Conservation (phyloP, 176 grass and related monocot genomes). For the Oryza meridionalis region DNA sequence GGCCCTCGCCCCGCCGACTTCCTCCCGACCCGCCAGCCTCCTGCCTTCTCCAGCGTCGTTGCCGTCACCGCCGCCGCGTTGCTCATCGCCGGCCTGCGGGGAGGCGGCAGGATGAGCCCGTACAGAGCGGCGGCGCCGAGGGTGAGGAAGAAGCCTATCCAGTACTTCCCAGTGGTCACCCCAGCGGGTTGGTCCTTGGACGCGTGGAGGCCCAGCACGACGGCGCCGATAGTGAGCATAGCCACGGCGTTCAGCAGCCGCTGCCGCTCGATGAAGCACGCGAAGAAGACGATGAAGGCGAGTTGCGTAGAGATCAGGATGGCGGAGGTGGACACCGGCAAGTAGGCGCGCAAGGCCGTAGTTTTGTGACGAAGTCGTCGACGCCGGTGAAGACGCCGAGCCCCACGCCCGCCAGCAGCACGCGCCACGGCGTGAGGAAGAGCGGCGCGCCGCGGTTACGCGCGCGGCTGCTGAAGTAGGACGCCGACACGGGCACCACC, state of each 20-base stretch:
- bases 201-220: conserved; percentile 54
- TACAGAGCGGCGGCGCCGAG: conserved; percentile 64
- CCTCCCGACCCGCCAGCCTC: no score
- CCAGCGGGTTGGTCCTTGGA: conserved; percentile 43
- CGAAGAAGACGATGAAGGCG: conserved; percentile 73
- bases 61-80: no score
- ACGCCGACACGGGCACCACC: conserved; percentile 37
- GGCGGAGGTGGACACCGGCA: conserved; percentile 70
- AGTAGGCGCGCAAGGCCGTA: conserved; percentile 59
- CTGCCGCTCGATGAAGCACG: conserved; percentile 67
- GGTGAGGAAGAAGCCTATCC: conserved; percentile 56
- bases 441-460: background rate
- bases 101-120: conserved; percentile 64
- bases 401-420: conserved; percentile 44
- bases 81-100: no score
- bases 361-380: conserved; percentile 57
- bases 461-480: conserved; percentile 40
- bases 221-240: conserved; percentile 57
- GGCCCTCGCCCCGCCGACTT: no score
- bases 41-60: no score
- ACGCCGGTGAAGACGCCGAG: conserved; percentile 59
- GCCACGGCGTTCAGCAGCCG: conserved; percentile 64
- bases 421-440: conserved; percentile 41
- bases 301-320: conserved; percentile 87
- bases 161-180: conserved; percentile 43